Base-by-base conservation (phyloP, 2,329 filamentous ascomycete species). In the Chaetomiaceae sp. region DNA sequence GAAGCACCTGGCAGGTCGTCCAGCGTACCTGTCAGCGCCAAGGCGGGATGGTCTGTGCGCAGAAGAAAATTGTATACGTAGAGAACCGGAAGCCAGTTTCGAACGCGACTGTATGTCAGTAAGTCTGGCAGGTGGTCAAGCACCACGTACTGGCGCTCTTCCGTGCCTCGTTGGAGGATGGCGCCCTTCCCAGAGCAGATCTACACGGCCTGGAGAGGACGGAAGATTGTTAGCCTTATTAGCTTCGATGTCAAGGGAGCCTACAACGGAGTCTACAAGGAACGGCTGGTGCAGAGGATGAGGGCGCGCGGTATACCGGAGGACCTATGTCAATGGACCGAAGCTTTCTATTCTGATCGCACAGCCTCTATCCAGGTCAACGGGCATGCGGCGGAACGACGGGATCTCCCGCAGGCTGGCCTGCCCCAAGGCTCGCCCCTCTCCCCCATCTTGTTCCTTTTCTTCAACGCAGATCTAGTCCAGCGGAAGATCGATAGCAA, bases 391-490 rank as follows among this genome's bases (percentile, higher is more conserved):
- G 15, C 35, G 2, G 38, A 50, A 27, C 14, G 19, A 2, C 27
- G 26, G 29, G n/a, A 35, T 5, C 34, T 50, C 8, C 47, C 27
- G 14, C 27, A 49, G 32, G 47, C 37, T 10, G 38, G 47, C n/a
- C 33, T 49, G 9, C 43, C 26, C 7, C 34, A 50, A 40, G 42
- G 47, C 7, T 50, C 42, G 6, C 47, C 42, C 11, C 22, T 49
- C 5, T 47, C 38, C 26, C 43, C 43, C n/a, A 44, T 50, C 19
- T 7, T 56, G n/a, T 58, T 58, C 34, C 47, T 58, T 20, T 65
- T 65, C 55, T 66, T 64, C 53, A 68, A 68, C 42, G 60, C 61
- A 45, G 60, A 67, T 46, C 57, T 68, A 11, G 59, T 68, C 8
- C 48, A 68, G 43, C 39, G 49, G 35, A 45, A 49, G 20, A 65